Conservation (phyloP, 2,329 filamentous ascomycete genomes). For the Diaporthe australafricana region DNA sequence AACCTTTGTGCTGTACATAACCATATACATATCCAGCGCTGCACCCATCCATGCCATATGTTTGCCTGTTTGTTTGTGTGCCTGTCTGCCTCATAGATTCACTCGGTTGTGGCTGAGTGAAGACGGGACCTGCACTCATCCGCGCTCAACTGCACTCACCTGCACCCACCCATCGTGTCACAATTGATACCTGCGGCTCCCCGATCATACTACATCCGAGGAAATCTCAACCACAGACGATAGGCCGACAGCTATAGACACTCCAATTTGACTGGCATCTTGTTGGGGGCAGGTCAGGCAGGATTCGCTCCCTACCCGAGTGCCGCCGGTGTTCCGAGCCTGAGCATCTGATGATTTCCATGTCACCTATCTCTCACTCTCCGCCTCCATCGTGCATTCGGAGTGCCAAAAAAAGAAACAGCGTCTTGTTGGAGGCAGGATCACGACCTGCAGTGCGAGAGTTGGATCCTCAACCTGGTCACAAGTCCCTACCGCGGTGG, state of each 20-base stretch:
- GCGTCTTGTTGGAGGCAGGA: not conserved
- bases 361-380: constrained; percentile 12
- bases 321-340: not conserved
- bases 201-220: constrained; percentile 1
- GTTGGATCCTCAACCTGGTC: constrained; percentile 25
- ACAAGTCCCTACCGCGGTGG: constrained; percentile 2
- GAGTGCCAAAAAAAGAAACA: constrained; percentile 12
- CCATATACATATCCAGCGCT: not conserved
- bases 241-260: constrained; percentile 6
- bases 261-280: not conserved
- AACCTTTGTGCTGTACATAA: constrained; percentile 9
- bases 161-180: not conserved
- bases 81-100: not conserved
- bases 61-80: no score
- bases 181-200: not conserved
- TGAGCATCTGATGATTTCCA: constrained; percentile 13
- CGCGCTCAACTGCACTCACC: not conserved
- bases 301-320: not conserved
- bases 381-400: not conserved
- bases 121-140: not conserved
- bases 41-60: not conserved
- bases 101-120: not conserved
- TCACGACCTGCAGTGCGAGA: not conserved
- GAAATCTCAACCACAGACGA: not conserved
- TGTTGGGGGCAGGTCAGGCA: no score